These are phyloP conservation scores for Termitomyces sp. DNA, from an alignment of 768 basidiomycete genomes.

Conservation along the genomic window DNA sequence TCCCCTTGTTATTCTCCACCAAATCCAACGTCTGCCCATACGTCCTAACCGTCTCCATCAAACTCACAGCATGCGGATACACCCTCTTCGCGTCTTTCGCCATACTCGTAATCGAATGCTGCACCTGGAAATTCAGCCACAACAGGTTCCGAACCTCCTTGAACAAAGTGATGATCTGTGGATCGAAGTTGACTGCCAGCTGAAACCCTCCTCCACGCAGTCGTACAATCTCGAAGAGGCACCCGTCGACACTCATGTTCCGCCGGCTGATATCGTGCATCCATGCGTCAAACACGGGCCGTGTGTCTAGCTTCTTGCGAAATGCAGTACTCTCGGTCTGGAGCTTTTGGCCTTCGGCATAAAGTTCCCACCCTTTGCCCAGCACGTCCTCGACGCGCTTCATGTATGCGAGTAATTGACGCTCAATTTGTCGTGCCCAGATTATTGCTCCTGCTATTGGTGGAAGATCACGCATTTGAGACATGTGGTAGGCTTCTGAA, in stretches of 20 bases:
- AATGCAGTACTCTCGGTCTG: slow-evolving; percentile 90
- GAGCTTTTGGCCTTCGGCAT: slow-evolving; percentile 98
- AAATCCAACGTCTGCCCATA: slow-evolving; percentile 94
- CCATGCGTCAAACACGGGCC: slow-evolving; percentile 95
- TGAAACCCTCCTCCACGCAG: slow-evolving; percentile 74
- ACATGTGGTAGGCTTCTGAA: slow-evolving; percentile 97
- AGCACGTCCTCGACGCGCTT: slow-evolving; percentile 98
- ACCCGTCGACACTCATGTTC: slow-evolving; percentile 87
- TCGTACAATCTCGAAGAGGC: slow-evolving; percentile 88
- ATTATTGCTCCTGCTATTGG: slow-evolving; percentile 98
- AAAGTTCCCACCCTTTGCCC: slow-evolving; percentile 97
- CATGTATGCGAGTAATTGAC: slow-evolving; percentile 96
- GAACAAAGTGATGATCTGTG: slow-evolving; percentile 97
- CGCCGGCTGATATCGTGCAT: slow-evolving; percentile 90
- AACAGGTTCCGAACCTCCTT: slow-evolving; percentile 96
- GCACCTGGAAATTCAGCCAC: slow-evolving; percentile 95
- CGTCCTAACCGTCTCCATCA: slow-evolving; percentile 99
- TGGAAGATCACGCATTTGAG: slow-evolving; percentile 96
- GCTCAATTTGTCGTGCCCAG: slow-evolving; percentile 99
- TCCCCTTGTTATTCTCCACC: slow-evolving; percentile 85
- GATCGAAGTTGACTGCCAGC: slow-evolving; percentile 95
- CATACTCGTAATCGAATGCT: slow-evolving; percentile 91
- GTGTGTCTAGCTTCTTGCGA: slow-evolving; percentile 93
- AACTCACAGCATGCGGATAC: slow-evolving; percentile 95
- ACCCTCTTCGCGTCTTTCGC: slow-evolving; percentile 99